These are phyloP conservation scores for Aspergillus steynii DNA, from an alignment of 495 filamentous ascomycete genomes.

Conservation along the genomic window DNA sequence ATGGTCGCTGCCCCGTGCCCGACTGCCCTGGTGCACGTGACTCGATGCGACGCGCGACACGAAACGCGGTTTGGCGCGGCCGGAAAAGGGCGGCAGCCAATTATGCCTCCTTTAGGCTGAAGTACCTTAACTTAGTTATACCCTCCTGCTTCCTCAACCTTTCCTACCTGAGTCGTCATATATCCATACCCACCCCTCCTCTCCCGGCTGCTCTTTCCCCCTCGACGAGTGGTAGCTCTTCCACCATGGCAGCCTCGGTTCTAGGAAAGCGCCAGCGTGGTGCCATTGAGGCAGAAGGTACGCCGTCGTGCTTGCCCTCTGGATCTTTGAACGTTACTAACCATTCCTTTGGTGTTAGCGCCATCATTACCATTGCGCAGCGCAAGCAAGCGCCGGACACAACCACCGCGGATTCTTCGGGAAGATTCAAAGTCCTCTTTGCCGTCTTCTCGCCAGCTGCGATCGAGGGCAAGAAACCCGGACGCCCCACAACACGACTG, in stretches of 20 bases:
- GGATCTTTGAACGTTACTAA: not conserved
- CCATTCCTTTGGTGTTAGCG: constrained; percentile 16
- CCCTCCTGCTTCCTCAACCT: not conserved
- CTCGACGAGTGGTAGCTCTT: not conserved
- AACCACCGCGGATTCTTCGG: constrained; percentile 35
- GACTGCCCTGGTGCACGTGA: not conserved
- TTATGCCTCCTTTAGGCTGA: constrained; percentile 31
- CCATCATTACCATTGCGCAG: constrained; percentile 48
- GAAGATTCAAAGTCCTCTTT: constrained; percentile 22
- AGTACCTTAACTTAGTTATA: not conserved
- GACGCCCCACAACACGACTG: constrained; percentile 32
- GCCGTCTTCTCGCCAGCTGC: constrained; percentile 33
- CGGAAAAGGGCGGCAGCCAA: constrained; percentile 10
- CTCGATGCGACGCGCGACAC: constrained; percentile 4
- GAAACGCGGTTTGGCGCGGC: constrained; percentile 13
- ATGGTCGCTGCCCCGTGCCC: not conserved
- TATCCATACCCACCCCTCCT: not conserved
- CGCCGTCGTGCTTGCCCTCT: constrained; percentile 4
- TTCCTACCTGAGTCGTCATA: not conserved
- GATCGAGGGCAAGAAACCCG: constrained; percentile 31
- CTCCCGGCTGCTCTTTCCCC: not conserved
- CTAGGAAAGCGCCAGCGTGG: constrained; percentile 73
- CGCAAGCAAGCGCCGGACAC: constrained; percentile 63
- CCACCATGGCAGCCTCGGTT: constrained; percentile 61
- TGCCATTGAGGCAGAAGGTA: constrained; percentile 56